These are phyloP conservation scores for Nemania sp. DNA, from an alignment of 2,329 filamentous ascomycete species.

Conservation along the genomic window DNA sequence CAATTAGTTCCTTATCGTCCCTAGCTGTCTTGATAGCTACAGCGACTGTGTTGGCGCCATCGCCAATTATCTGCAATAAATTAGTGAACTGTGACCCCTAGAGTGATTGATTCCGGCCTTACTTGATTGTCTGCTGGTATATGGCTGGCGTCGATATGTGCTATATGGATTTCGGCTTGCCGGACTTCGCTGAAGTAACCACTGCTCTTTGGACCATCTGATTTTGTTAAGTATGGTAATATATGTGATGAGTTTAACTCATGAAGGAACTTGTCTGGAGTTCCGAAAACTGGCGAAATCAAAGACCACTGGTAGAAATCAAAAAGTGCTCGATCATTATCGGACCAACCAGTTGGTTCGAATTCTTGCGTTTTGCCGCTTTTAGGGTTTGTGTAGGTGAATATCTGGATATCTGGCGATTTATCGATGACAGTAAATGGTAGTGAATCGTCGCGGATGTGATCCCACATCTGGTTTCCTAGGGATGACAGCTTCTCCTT, in stretches of 20 bases:
- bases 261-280: constrained; percentile 1
- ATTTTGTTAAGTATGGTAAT: neutral
- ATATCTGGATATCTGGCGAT: no score
- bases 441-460: neutral
- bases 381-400: neutral
- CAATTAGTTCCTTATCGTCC: neutral
- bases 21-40: constrained; percentile 7
- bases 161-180: constrained; percentile 1
- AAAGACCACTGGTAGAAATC: neutral
- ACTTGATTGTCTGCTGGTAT: neutral
- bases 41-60: neutral
- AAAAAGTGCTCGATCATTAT: constrained; percentile 1
- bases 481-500: constrained; percentile 3
- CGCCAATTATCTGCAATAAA: neutral
- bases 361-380: neutral
- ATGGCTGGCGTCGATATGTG: neutral
- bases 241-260: neutral
- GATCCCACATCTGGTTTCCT: neutral
- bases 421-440: neutral
- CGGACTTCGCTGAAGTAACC: constrained; percentile 5
- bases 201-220: neutral
- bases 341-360: neutral
- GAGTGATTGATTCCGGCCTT: neutral
- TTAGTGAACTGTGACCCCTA: neutral
- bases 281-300: neutral